phyloP scores from a whole-genome alignment of 2,329 filamentous ascomycete species.

The Talaromyces sp. region DNA sequence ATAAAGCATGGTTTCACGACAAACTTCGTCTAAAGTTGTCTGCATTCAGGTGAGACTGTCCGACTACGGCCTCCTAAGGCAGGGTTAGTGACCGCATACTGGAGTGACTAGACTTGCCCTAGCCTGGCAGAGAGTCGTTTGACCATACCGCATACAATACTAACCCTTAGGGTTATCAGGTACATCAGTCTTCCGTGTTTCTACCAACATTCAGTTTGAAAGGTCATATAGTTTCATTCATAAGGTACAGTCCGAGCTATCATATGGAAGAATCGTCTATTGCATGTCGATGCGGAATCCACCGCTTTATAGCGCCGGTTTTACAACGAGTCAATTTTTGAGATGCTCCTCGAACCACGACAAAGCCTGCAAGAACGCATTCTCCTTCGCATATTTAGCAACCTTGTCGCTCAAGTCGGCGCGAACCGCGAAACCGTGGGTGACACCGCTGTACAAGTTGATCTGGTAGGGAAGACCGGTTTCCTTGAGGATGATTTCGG shows the following conservation, averaged over 20 bases:
- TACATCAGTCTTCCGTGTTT: background rate
- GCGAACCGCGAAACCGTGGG: slow-evolving; percentile 70
- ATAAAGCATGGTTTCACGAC: background rate
- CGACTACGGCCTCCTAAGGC: background rate
- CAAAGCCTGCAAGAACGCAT: slow-evolving; percentile 70
- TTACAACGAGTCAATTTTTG: slow-evolving; percentile 5
- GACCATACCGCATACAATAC: too few relatives aligned
- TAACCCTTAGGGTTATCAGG: background rate
- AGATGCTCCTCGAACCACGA: slow-evolving; percentile 53
- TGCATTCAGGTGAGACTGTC: background rate
- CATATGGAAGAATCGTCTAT: background rate
- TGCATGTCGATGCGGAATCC: background rate
- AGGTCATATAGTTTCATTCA: background rate
- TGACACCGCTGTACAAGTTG: slow-evolving; percentile 63
- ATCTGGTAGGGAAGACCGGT: slow-evolving; percentile 65
- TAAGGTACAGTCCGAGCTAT: background rate
- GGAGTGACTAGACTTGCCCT: too few relatives aligned
- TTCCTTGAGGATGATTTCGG: slow-evolving; percentile 54
- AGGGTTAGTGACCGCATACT: background rate
- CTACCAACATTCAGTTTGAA: too few relatives aligned
- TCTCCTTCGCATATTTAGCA: slow-evolving; percentile 66
- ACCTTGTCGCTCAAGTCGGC: slow-evolving; percentile 54
- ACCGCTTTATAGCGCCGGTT: background rate
- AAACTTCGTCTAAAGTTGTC: background rate
- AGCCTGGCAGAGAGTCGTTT: too few relatives aligned